These are phyloP conservation scores for Microthyrium microscopicum DNA, from an alignment of 2,329 filamentous ascomycete genomes.

Conservation along the genomic window DNA sequence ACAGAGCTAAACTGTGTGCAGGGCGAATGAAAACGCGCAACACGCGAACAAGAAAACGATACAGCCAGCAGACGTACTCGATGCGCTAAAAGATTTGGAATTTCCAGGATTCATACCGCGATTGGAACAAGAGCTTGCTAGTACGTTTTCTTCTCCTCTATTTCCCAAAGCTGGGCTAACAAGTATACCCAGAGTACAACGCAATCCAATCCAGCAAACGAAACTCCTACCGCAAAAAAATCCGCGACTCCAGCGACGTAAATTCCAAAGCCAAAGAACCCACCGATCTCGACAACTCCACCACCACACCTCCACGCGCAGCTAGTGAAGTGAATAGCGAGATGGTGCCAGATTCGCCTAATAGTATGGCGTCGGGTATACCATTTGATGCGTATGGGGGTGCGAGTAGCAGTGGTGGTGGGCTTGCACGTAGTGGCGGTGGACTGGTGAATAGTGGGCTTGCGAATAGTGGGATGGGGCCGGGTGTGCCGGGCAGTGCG, in stretches of 20 bases:
- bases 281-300: slow-evolving; percentile 5
- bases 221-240: slow-evolving; percentile 53
- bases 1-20: slow-evolving; percentile 18
- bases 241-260: no score
- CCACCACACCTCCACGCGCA: slow-evolving; percentile 10
- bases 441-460: no score
- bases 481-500: no score
- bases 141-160: slow-evolving; percentile 28
- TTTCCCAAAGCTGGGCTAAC: neutral
- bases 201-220: slow-evolving; percentile 58
- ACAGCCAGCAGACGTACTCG: slow-evolving; percentile 57
- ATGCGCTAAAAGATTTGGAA: slow-evolving; percentile 60
- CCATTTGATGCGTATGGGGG: slow-evolving; percentile 10
- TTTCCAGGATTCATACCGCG: slow-evolving; percentile 54
- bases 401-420: slow-evolving; percentile 11
- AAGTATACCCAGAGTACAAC: slow-evolving; percentile 43
- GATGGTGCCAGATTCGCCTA: neutral
- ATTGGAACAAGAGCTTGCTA: slow-evolving; percentile 60
- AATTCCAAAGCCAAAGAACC: slow-evolving; percentile 32
- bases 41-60: slow-evolving; percentile 62
- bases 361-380: slow-evolving; percentile 6
- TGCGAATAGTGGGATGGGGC: no score
- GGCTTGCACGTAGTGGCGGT: slow-evolving; percentile 18
- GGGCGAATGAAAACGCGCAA: slow-evolving; percentile 56
- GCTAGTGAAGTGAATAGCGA: slow-evolving; percentile 4